Evolutionary conservation across 345 rosid species (phyloP).

Genomic region (Gossypium turneri): DNA sequence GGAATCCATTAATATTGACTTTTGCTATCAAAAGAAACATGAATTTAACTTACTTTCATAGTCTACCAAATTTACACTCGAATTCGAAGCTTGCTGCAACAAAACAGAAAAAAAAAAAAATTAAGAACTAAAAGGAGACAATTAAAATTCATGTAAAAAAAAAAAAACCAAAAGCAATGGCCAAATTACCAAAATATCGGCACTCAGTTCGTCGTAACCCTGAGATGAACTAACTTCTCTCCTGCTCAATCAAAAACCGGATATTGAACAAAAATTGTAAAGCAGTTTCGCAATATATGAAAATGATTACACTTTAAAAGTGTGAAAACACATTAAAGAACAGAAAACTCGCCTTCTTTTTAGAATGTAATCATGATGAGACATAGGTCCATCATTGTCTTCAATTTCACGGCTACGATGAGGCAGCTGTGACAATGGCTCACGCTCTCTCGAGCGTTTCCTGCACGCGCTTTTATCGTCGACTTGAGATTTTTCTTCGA

Average conservation of each 20-base stretch:
- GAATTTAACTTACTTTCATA: conserved; percentile 46
- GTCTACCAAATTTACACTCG: conserved; percentile 38
- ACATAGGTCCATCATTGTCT: conserved; percentile 46
- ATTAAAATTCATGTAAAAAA: background rate
- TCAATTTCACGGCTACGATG: conserved; percentile 16
- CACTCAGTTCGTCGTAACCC: conserved; percentile 36
- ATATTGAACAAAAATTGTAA: background rate
- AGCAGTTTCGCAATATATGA: conserved; percentile 6
- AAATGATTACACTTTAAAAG: background rate
- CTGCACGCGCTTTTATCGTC: conserved; percentile 15
- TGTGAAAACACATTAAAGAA: background rate
- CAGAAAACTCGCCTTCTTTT: conserved; percentile 37
- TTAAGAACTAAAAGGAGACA: background rate
- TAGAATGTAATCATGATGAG: conserved; percentile 54
- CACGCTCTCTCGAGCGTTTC: conserved; percentile 32
- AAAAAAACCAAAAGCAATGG: background rate
- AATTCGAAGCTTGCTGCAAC: conserved; percentile 35
- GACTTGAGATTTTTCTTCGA: conserved; percentile 19
- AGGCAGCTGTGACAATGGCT: conserved; percentile 19
- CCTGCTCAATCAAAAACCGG: conserved; percentile 30
- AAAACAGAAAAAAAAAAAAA: conserved; percentile 11
- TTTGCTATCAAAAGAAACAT: background rate
- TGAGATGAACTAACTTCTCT: conserved; percentile 42
- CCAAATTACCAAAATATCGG: conserved; percentile 46
- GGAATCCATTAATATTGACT: background rate